Evolutionary conservation across 805 yeast genomes (phyloP), one percentile per base, ranked within the genome.

Genomic region (Jamesozyma piceae): DNA sequence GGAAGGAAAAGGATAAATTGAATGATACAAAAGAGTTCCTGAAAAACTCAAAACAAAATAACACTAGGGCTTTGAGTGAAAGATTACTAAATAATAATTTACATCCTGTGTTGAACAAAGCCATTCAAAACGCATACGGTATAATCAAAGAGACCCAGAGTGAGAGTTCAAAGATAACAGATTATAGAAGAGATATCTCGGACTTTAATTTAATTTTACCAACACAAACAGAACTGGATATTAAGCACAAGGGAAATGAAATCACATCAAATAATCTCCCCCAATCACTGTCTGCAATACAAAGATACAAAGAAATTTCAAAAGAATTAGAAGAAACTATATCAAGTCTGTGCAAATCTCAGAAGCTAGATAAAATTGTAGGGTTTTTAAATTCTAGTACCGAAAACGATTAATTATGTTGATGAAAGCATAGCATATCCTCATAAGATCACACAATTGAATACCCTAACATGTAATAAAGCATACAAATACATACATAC

Each of bases 81-180:
- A 49, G 48, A 20, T 36, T 58, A 9, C 33, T 55, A 27, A 41
- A 49, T 19, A 47, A 49, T 20, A 48, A 49, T 32, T 36, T 60
- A 21, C 61, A 60, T 38, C 62, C 64, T 9, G 47, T 53, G 18
- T 46, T 60, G n/a, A 51, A 44, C 29, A 51, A 48, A 38, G 58
- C 62, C 2, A 48, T 60, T 20, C 53, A 55, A 33, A 53, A 57
- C 30, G 52, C 58, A 8, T 55, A 53, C 41, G 62, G 63, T 13
- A 28, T 51, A 18, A 47, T 49, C 15, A 38, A 37, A 21, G 30
- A 33, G 11, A 26, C 33, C 3, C 26, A 15, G 26, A 11, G 10
- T 4, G 38, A 41, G 32, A 19, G 14, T 10, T 11, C 21, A 6
- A 15, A 18, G 4, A 11, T 19, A 9, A 3, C 39, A 24, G 17